phyloP scores from a whole-genome alignment of 1,284 basidiomycete genomes.

The Tylopilus sp. region DNA sequence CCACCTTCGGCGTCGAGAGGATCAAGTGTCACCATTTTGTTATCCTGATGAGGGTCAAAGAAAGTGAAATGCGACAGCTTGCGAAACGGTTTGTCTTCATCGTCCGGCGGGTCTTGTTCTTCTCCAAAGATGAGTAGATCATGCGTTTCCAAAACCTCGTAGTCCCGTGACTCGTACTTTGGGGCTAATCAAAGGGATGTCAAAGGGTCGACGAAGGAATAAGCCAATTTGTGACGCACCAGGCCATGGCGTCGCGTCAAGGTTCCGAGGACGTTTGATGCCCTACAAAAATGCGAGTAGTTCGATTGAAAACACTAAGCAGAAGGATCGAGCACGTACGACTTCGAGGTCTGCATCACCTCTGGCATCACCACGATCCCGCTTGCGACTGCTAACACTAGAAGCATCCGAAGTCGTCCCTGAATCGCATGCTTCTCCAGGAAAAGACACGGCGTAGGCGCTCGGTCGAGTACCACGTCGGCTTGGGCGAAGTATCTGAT shows the following conservation, averaged over 20 bases:
- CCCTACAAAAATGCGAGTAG: conserved; percentile 21
- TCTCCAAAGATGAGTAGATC: conserved; percentile 49
- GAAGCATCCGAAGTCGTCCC: conserved; percentile 35
- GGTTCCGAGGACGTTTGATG: conserved; percentile 39
- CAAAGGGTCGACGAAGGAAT: neutral
- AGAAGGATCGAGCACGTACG: conserved; percentile 21
- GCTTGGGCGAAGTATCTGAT: conserved; percentile 28
- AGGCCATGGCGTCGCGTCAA: conserved; percentile 27
- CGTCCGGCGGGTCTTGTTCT: conserved; percentile 33
- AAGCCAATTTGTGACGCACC: conserved; percentile 21
- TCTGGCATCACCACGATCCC: conserved; percentile 22
- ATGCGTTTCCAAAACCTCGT: conserved; percentile 44
- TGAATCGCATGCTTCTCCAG: conserved; percentile 15
- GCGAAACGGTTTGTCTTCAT: conserved; percentile 48
- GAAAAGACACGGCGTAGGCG: conserved; percentile 47
- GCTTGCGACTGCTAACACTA: conserved; percentile 36
- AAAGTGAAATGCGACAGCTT: conserved; percentile 52
- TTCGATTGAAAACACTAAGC: neutral
- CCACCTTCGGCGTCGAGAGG: conserved; percentile 38
- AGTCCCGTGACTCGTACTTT: conserved; percentile 36
- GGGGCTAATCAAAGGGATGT: conserved; percentile 24
- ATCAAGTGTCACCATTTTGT: conserved; percentile 41
- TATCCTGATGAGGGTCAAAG: conserved; percentile 46
- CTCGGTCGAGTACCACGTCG: conserved; percentile 42
- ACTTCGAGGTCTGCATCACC: conserved; percentile 30